phyloP scores from a whole-genome alignment of 495 filamentous ascomycete genomes.

The Tuber microsphaerosporum region DNA sequence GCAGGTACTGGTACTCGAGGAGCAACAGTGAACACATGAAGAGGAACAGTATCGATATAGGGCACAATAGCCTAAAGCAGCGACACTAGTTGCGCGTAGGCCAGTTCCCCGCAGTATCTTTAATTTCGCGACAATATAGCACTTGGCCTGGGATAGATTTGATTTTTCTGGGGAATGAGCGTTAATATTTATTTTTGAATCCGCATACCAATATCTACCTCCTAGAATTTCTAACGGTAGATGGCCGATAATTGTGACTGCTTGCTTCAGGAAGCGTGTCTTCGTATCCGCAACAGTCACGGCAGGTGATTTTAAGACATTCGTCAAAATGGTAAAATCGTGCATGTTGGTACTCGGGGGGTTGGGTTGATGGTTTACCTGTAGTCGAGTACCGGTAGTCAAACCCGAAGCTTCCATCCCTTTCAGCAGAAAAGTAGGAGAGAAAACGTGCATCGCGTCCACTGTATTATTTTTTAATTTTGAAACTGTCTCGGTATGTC shows the following conservation, averaged over 20 bases:
- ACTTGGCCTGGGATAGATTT: neutral
- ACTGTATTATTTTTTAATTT: neutral
- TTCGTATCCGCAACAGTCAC: neutral
- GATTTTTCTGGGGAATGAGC: no score
- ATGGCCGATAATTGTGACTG: neutral
- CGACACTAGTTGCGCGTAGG: neutral
- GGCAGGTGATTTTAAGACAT: neutral
- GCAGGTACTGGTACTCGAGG: neutral
- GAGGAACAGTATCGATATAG: neutral
- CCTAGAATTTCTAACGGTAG: no score
- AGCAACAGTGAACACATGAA: neutral
- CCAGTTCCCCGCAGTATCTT: neutral
- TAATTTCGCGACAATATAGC: neutral
- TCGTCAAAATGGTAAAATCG: neutral
- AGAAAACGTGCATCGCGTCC: neutral
- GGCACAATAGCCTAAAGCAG: neutral
- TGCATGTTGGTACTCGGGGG: neutral
- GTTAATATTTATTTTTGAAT: no score
- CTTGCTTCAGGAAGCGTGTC: neutral
- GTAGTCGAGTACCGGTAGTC: no score
- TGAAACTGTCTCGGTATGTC: neutral
- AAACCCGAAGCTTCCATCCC: neutral
- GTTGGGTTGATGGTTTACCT: neutral
- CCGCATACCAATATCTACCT: no score
- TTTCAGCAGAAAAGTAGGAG: neutral